phyloP scores from a whole-genome alignment of 2,329 filamentous ascomycete species.

The Phoma sp. region DNA sequence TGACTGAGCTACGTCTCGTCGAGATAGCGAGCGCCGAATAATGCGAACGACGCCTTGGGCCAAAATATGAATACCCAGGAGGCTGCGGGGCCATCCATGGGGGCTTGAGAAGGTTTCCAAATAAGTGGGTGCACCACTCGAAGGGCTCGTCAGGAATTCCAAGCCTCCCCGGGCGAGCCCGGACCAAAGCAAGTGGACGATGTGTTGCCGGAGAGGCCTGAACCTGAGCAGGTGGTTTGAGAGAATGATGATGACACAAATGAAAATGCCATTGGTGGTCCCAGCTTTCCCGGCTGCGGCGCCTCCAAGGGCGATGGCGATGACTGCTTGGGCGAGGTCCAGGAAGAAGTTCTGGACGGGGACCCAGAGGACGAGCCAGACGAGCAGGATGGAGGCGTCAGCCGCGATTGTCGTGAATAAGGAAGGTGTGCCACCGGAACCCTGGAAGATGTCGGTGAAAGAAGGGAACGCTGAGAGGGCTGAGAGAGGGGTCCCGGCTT shows the following conservation, averaged over 20 bases:
- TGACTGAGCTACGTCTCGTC: slow-evolving; percentile 43
- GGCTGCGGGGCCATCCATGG: slow-evolving; percentile 72
- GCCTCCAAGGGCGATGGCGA: slow-evolving; percentile 87
- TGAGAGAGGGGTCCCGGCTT: slow-evolving; percentile 76
- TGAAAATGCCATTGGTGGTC: slow-evolving; percentile 74
- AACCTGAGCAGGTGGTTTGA: slow-evolving; percentile 61
- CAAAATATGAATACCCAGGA: slow-evolving; percentile 76
- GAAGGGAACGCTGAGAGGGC: slow-evolving; percentile 76
- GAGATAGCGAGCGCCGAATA: slow-evolving; percentile 60
- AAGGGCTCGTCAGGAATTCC: slow-evolving; percentile 49
- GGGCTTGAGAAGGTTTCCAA: slow-evolving; percentile 52
- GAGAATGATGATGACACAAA: slow-evolving; percentile 73
- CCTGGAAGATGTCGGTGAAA: slow-evolving; percentile 90
- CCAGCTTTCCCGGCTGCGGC: slow-evolving; percentile 74
- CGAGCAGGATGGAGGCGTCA: slow-evolving; percentile 80
- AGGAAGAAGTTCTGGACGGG: slow-evolving; percentile 87
- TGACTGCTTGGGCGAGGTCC: slow-evolving; percentile 90
- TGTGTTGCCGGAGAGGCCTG: slow-evolving; percentile 56
- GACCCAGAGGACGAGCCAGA: slow-evolving; percentile 88
- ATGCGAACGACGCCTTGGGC: slow-evolving; percentile 76
- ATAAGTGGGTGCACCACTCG: slow-evolving; percentile 43
- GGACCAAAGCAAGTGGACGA: slow-evolving; percentile 50
- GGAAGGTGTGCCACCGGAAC: slow-evolving; percentile 83
- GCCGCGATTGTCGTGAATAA: slow-evolving; percentile 84
- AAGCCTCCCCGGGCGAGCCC: slow-evolving; percentile 52